phyloP scores from a whole-genome alignment of 2,329 filamentous ascomycete species.

The Metarhizium humberi region DNA sequence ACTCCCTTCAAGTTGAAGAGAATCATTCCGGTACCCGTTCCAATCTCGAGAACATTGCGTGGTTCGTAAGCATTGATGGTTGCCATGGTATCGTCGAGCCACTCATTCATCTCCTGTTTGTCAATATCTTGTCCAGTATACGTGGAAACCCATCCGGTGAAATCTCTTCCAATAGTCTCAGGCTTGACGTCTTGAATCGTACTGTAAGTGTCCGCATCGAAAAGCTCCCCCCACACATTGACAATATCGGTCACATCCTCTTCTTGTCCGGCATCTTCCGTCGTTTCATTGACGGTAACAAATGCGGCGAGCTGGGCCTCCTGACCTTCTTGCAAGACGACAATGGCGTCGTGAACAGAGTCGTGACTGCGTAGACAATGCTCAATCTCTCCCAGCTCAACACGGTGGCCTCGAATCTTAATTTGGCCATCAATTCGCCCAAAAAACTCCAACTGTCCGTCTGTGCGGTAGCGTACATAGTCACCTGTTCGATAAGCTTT shows the following conservation, averaged over 20 bases:
- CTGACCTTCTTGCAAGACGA: too few species aligned
- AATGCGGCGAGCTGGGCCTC: too few species aligned
- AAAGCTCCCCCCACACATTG: background rate
- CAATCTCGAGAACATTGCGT: constrained; percentile 18
- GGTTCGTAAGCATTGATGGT: background rate
- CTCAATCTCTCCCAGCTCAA: too few species aligned
- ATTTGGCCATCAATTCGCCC: too few species aligned
- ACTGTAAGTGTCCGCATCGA: background rate
- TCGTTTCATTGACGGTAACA: too few species aligned
- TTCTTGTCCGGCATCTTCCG: background rate
- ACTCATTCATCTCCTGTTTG: constrained; percentile 1
- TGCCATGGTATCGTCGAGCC: constrained; percentile 3
- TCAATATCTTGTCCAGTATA: background rate
- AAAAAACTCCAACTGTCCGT: too few species aligned
- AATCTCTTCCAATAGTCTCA: background rate
- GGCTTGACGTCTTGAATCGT: background rate
- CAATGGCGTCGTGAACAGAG: too few species aligned
- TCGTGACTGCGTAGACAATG: too few species aligned
- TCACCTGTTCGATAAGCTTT: too few species aligned
- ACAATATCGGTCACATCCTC: background rate
- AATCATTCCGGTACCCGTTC: constrained; percentile 15
- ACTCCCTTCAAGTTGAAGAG: constrained; percentile 13
- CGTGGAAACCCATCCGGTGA: constrained; percentile 1
- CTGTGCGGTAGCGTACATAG: too few species aligned
- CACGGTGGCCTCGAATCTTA: too few species aligned